These are phyloP conservation scores for Apiospora rasikravindrae DNA, from an alignment of 2,329 filamentous ascomycete species.

Conservation along the genomic window DNA sequence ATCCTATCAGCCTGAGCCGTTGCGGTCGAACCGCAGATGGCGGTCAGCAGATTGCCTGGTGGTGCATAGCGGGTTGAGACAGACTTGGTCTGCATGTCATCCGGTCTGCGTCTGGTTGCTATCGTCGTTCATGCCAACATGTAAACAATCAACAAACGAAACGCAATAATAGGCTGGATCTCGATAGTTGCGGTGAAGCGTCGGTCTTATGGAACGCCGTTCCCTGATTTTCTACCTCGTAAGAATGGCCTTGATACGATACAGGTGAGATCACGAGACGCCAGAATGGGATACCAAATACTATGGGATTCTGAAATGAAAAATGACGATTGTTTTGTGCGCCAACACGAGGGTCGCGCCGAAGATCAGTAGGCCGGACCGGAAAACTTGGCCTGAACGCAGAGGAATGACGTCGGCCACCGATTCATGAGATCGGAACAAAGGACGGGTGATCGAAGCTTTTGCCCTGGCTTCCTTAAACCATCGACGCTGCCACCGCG, in stretches of 20 bases:
- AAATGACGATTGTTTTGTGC: slow-evolving; percentile 17
- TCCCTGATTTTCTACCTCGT: neutral
- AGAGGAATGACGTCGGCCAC: slow-evolving; percentile 18
- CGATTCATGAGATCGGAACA: slow-evolving; percentile 12
- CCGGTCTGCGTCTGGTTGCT: slow-evolving; percentile 1
- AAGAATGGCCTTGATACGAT: neutral
- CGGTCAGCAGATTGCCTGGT: slow-evolving; percentile 16
- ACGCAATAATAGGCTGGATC: neutral
- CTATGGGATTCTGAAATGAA: neutral
- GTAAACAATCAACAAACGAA: slow-evolving; percentile 20
- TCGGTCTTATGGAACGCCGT: neutral
- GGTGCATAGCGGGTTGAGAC: slow-evolving; percentile 8
- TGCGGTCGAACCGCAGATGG: slow-evolving; percentile 14
- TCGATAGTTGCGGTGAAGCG: slow-evolving; percentile 11
- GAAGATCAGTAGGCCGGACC: slow-evolving; percentile 8
- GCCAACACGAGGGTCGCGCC: slow-evolving; percentile 15
- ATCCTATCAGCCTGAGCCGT: neutral
- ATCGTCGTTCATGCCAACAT: neutral
- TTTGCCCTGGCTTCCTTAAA: neutral
- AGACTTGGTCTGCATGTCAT: slow-evolving; percentile 9
- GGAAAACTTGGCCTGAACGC: slow-evolving; percentile 14
- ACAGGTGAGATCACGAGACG: neutral
- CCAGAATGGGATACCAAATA: neutral
- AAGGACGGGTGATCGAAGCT: slow-evolving; percentile 18
- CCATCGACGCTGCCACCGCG: neutral